Evolutionary conservation across 2,329 filamentous ascomycete species (phyloP), one percentile per base, ranked within the genome.

Genomic region (Microdochium paspali): DNA sequence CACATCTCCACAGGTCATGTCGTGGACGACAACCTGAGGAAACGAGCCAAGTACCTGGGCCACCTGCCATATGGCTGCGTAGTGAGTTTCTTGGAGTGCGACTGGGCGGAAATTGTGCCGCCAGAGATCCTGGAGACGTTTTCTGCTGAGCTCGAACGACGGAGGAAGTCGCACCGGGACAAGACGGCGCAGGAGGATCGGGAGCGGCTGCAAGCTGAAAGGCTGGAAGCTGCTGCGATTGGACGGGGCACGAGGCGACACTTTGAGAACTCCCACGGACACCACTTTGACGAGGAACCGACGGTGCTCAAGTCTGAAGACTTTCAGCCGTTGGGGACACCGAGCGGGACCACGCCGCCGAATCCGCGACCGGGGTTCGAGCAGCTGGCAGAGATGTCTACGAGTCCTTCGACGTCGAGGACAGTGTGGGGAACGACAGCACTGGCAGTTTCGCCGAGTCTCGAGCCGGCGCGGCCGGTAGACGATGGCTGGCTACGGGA

Each of bases 401-500:
- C 87, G 1, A 94, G 87, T 52, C 90, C 90, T 0, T 83, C 80
- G 6, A 79, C 81, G 1, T 72, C 79, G 35, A 82, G 82, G 51
- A 97, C 91, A 0, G 88, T 97, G 1, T 97, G 91, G 91, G 91
- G 91, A n/a, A 97, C 91, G 1, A 74, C 79, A 3, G 80, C 77
- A 0, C 69, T 95, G 2, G 70, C 80, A 0, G 68, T 68, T 1
- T 82, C 80, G 3, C 80, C 82, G 2, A 74, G 77, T 10, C 57
- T 80, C 24, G 65, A 65, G 24, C 61, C 73, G 2, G 51, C 66
- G 10, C 56, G 62, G 10, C 61, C 67, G 24, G 65, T 66, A 12
- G 61, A 61, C 50, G 90, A 96, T 61, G 91, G 90, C 0, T 96
- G 90, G 90, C 70, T 91, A 15, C 83, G 87, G 56, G 88, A 84